These are phyloP conservation scores for Parascedosporium putredinis DNA, from an alignment of 2,329 filamentous ascomycete species.

Conservation along the genomic window DNA sequence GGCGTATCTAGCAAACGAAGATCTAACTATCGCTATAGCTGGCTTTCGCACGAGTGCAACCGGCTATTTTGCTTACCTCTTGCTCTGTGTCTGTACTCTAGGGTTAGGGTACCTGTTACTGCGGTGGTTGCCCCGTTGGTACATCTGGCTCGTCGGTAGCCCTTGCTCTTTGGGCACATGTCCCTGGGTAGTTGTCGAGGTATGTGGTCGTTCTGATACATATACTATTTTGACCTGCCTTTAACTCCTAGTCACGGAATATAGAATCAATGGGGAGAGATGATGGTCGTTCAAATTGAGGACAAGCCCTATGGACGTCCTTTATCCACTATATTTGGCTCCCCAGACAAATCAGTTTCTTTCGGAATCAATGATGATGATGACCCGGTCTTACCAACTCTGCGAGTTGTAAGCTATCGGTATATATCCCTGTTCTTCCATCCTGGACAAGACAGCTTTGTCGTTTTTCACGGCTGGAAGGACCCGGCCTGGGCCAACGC, in stretches of 20 bases:
- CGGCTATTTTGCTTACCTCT: conserved; percentile 59
- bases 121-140: conserved; percentile 83
- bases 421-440: conserved; percentile 93
- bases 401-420: conserved; percentile 79
- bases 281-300: conserved; percentile 63
- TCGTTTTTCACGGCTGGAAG: conserved; percentile 83
- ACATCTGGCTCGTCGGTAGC: conserved; percentile 63
- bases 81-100: conserved; percentile 59
- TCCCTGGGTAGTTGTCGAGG: conserved; percentile 86
- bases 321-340: conserved; percentile 56
- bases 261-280: conserved; percentile 90
- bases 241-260: conserved; percentile 10
- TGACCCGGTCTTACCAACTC: conserved; percentile 64
- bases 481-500: conserved; percentile 82
- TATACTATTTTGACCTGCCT: no score
- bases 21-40: conserved; percentile 85
- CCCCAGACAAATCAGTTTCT: conserved; percentile 47
- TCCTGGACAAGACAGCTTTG: conserved; percentile 77
- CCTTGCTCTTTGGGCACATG: conserved; percentile 61
- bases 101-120: conserved; percentile 78
- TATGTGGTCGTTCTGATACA: conserved; percentile 28
- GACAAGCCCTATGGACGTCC: conserved; percentile 41
- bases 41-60: conserved; percentile 71
- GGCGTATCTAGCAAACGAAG: conserved; percentile 85
- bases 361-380: conserved; percentile 50